Evolutionary conservation across 352 stramenopile genomes (phyloP), one percentile per base, ranked within the genome.

Genomic region (Pythium dissimile): DNA sequence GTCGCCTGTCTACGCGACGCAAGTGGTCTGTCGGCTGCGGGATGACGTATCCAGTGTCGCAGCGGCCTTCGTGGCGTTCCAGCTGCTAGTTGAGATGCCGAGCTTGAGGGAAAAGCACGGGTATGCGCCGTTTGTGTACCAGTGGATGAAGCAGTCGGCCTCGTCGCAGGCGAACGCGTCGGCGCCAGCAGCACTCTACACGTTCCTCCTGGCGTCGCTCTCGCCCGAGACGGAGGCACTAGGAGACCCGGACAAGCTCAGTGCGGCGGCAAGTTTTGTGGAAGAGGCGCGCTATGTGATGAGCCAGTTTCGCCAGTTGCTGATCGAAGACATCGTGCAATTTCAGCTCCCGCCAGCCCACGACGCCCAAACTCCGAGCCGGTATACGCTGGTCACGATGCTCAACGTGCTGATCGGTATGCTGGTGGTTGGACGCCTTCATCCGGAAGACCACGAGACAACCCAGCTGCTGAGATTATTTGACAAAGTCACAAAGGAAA

Each of bases 391-490:
- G 21, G 69, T 66, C 7, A 53, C 49, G 15, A 63, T 71, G 13
- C 49, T 86, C 2, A 66, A 73, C n/a, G 72, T 82, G 13, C 72
- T 73, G 27, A 66, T 86, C 4, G 72, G 72, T 5, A 54, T 84
- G 16, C 67, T 86, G 21, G 71, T 81, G 31, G 54, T 80, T 9
- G 62, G 66, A 10, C 73, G 61, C 52, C 83, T 86, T 35, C 58
- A 66, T n/a, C 58, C 82, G 2, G 71, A 62, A 31, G 75, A 86
- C 45, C 47, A 68, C 5, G 72, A 88, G 46, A 72, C 64, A 1
- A 70, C 75, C 20, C 72, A 69, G 43, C 49, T 88, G 23, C 53
- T 88, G 1, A 66, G 71, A 21, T 70, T 65, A 18, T 67, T 86
- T 15, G 70, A 86, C 20, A 71, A 63, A 11, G 21, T 84, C 9